Evolutionary conservation across 2,329 filamentous ascomycete genomes (phyloP), one percentile per base, ranked within the genome.

Genomic region (Dryadomyces quercivorus): DNA sequence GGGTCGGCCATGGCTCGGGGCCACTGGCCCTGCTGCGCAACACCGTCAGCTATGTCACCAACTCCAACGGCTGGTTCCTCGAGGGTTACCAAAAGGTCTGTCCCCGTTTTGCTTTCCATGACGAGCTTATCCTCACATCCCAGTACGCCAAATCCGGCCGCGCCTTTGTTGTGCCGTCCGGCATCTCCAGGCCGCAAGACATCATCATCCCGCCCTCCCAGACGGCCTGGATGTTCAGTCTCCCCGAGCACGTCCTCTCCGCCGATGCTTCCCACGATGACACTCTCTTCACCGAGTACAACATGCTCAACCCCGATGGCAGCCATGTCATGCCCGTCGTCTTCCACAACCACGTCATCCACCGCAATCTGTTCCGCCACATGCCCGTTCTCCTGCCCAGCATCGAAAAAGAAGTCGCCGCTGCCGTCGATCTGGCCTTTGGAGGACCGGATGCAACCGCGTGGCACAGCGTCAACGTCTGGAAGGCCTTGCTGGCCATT

Each of bases 141-240:
- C 52, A 72, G 70, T 72, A 72, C 59, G 67, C 68, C 51, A 74
- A 71, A 52, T 62, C 68, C 3, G 67, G 65, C 36, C 61, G 65
- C 47, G 63, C 72, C 0, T 75, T 75, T 51, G 64, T 74, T 15
- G 65, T 71, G 0, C 72, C 72, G 1, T 65, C 70, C 0, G 66
- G 70, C 4, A 65, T 72, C 1, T 68, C 68, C 8, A 66, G 69
- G 2, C 66, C 70, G 1, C 64, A 69, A 21, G 72, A 75, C 47
- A 68, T 76, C 43, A 67, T 76, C 51, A 63, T 76, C 4, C 73
- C 73, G 2, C 65, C 63, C 3, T 68, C 66, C 0, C 70, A 74
- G 59, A 68, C 72, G 9, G 60, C 64, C 9, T 76, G 73, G 73
- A 67, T 75, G 61, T 67, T 75, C 56, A 70, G 73, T 45, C 69